These are phyloP conservation scores for Tuber magnatum DNA, from an alignment of 495 filamentous ascomycete species.

Conservation along the genomic window DNA sequence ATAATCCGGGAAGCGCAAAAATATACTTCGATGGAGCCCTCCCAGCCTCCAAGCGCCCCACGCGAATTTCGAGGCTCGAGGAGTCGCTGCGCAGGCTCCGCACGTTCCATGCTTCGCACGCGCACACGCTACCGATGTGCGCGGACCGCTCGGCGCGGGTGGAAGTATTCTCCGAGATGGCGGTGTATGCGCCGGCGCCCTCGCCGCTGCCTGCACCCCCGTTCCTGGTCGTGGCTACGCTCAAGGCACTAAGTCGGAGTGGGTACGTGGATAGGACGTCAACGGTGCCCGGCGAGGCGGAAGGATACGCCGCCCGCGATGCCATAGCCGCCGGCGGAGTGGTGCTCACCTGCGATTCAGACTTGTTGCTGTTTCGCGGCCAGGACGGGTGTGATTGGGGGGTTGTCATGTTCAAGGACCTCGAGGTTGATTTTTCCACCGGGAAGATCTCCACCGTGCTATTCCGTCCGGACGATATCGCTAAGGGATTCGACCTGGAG, in stretches of 20 bases:
- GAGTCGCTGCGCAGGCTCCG: conserved; percentile 20
- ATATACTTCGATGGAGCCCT: conserved; percentile 78
- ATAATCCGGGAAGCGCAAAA: conserved; percentile 43
- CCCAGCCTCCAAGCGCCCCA: conserved; percentile 57
- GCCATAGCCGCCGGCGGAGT: conserved; percentile 23
- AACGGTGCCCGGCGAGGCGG: conserved; percentile 36
- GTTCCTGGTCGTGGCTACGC: conserved; percentile 23
- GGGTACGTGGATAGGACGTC: conserved; percentile 9
- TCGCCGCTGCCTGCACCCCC: conserved; percentile 29
- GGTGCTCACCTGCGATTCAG: conserved; percentile 34
- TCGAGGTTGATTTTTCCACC: conserved; percentile 5
- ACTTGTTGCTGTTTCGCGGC: conserved; percentile 28
- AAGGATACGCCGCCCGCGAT: conserved; percentile 30
- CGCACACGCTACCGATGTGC: conserved; percentile 7
- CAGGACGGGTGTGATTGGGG: conserved; percentile 18
- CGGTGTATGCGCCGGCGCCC: background rate
- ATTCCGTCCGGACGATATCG: conserved; percentile 22
- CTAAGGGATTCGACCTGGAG: conserved; percentile 12
- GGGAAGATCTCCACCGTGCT: conserved; percentile 11
- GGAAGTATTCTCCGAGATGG: conserved; percentile 7
- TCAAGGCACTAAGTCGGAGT: background rate
- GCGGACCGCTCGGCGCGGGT: background rate
- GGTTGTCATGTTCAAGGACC: conserved; percentile 36
- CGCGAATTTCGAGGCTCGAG: conserved; percentile 49
- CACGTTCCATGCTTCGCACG: conserved; percentile 18